Evolutionary conservation across 495 filamentous ascomycete species (phyloP).

Genomic region (Penicillium arizonense): DNA sequence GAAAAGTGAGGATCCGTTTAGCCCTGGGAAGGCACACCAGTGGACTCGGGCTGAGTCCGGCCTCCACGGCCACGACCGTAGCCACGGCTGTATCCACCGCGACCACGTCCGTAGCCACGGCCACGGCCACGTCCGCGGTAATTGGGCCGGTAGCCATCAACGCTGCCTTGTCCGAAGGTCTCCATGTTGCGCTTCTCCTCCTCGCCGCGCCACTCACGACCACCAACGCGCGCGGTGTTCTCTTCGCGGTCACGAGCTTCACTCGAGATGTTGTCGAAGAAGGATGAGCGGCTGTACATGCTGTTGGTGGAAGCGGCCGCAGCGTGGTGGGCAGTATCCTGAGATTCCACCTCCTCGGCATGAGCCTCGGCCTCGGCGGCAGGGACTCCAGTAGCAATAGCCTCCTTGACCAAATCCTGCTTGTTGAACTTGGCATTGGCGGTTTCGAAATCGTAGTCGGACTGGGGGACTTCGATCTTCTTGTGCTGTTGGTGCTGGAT

Average conservation of each 20-base stretch:
- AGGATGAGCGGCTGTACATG: slow-evolving; percentile 81
- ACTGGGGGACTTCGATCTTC: slow-evolving; percentile 82
- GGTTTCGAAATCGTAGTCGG: slow-evolving; percentile 90
- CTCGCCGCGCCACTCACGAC: slow-evolving; percentile 89
- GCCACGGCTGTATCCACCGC: slow-evolving; percentile 49
- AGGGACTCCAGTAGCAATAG: slow-evolving; percentile 73
- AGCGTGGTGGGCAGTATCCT: slow-evolving; percentile 28
- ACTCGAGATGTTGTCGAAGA: slow-evolving; percentile 97
- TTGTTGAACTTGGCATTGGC: slow-evolving; percentile 99
- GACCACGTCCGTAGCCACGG: slow-evolving; percentile 57
- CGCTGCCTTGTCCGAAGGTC: slow-evolving; percentile 97
- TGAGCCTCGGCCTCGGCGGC: slow-evolving; percentile 50
- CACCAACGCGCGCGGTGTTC: slow-evolving; percentile 62
- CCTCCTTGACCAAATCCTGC: slow-evolving; percentile 89
- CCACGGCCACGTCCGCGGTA: slow-evolving; percentile 63
- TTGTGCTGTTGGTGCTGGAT: slow-evolving; percentile 51
- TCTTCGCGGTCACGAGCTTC: slow-evolving; percentile 91
- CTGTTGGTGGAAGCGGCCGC: slow-evolving; percentile 11
- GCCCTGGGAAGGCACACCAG: slow-evolving; percentile 41
- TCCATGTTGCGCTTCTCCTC: slow-evolving; percentile 96
- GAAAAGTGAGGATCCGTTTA: slow-evolving; percentile 17
- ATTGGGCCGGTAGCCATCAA: slow-evolving; percentile 81
- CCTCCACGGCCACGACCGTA: slow-evolving; percentile 36
- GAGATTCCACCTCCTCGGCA: slow-evolving; percentile 32
- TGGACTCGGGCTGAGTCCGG: slow-evolving; percentile 38